Base-by-base conservation (phyloP, 305 asterid species). In the Fraxinus albicans region DNA sequence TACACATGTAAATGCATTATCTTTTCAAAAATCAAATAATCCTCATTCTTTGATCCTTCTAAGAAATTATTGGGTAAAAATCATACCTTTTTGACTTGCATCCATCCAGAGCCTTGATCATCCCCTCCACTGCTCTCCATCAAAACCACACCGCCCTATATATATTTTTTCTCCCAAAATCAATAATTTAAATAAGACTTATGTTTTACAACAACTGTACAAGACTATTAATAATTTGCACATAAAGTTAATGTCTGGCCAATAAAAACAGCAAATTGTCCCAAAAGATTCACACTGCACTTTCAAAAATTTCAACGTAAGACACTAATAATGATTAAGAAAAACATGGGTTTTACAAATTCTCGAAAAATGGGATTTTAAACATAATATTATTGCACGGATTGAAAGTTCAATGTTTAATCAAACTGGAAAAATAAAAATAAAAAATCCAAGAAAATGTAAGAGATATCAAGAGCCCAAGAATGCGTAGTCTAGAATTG, bases 21-120 rank as follows among this genome's bases (percentile, higher is more conserved):
- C 31, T 55, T 63, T 83, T 76, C 38, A 72, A 75, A 55, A 33
- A 78, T 53, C 73, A 53, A 85, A 44, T 4, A 77, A 4, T 55
- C 31, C 40, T 19, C 83, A 81, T 29, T 69, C 6, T 55, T 38
- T 44, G 74, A 82, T 75, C 40, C 77, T 72, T 36, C 83, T 73
- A 70, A 79, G 76, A 84, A 82, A 77, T 80, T 75, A 58, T 76
- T 44, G 36, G 13, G 44, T 31, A 79, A 86, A 79, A 77, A 83
- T 80, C 79, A 40, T 40, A 97, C 99, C 98, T 97, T 97, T 93
- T 95, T 97, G 42, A 97, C 99, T 88, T 93, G 97, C 95, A 92
- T 90, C 99, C 99, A 97, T 76, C 98, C 99, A 84, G 99, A 94
- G 67, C 97, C 91, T 80, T 92, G 97, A 88, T 97, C 98, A 86